Conservation (phyloP, 805 yeast genomes). For the Myxozyma sirexii region DNA sequence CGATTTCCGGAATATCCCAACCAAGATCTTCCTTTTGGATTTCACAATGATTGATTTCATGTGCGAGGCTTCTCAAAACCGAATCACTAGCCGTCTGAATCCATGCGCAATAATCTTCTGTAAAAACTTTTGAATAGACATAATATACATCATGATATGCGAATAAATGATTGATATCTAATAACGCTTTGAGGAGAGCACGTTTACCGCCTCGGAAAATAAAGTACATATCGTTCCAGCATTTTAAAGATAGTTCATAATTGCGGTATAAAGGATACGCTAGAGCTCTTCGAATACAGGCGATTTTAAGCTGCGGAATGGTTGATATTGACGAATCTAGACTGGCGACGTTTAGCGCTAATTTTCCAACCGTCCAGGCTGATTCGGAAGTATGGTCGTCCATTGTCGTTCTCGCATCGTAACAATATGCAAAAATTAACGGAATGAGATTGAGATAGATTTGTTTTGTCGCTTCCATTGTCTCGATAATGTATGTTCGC, state of each 20-base stretch:
- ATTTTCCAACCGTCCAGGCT: constrained; percentile 90
- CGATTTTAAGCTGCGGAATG: constrained; percentile 58
- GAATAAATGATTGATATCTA: constrained; percentile 70
- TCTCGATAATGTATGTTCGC: constrained; percentile 57
- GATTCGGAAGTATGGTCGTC: constrained; percentile 79
- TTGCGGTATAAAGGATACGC: constrained; percentile 80
- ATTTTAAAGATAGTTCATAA: constrained; percentile 58
- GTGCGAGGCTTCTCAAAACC: constrained; percentile 65
- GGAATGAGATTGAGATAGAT: constrained; percentile 65
- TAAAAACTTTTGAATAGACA: constrained; percentile 73
- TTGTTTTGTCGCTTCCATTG: constrained; percentile 49
- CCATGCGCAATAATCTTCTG: constrained; percentile 82
- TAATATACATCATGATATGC: constrained; percentile 83
- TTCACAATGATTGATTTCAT: constrained; percentile 53
- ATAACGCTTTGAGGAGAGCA: constrained; percentile 59
- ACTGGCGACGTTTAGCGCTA: constrained; percentile 74
- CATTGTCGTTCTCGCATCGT: constrained; percentile 73
- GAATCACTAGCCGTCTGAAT: constrained; percentile 50
- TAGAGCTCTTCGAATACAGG: constrained; percentile 72
- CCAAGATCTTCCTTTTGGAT: constrained; percentile 35
- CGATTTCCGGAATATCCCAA: constrained; percentile 37
- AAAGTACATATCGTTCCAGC: constrained; percentile 75
- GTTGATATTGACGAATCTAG: constrained; percentile 56
- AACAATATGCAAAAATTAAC: constrained; percentile 70
- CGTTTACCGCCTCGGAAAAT: constrained; percentile 71